Percentiles rank a stretch among this genome's conserved stretches.
Conservation (phyloP, 495 filamentous ascomycete species). For the Talaromyces borbonicus region DNA sequence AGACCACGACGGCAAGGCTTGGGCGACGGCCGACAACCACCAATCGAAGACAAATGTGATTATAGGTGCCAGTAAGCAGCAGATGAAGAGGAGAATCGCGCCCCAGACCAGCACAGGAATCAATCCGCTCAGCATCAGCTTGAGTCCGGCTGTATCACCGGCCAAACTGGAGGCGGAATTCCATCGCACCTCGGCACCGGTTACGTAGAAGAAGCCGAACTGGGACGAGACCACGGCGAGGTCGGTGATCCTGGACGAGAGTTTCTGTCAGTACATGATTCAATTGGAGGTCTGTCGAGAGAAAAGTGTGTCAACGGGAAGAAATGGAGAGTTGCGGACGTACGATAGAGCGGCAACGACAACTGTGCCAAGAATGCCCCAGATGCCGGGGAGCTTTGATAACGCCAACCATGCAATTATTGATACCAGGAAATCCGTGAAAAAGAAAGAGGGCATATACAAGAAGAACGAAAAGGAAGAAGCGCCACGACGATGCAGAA, state of each 20-base stretch:
- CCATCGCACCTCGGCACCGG: slow-evolving; percentile 20
- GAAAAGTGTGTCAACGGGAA: not conserved
- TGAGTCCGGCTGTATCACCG: slow-evolving; percentile 15
- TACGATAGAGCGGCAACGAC: not conserved
- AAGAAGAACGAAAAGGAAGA: slow-evolving; percentile 7
- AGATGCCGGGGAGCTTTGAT: not conserved
- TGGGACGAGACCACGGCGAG: slow-evolving; percentile 15
- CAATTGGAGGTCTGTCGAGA: too few relatives aligned
- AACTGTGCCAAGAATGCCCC: not conserved
- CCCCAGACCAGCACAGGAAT: slow-evolving; percentile 14
- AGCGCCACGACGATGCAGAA: slow-evolving; percentile 14
- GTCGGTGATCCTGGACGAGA: slow-evolving; percentile 8
- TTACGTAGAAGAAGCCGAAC: slow-evolving; percentile 17
- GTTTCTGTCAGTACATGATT: not conserved
- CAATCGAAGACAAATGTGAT: slow-evolving; percentile 7
- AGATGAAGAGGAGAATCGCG: slow-evolving; percentile 4
- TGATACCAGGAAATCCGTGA: slow-evolving; percentile 12
- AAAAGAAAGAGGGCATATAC: slow-evolving; percentile 19
- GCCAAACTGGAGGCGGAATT: slow-evolving; percentile 16
- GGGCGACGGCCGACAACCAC: slow-evolving; percentile 12
- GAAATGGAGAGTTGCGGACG: not conserved
- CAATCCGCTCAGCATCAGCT: slow-evolving; percentile 17
- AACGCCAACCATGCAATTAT: slow-evolving; percentile 11
- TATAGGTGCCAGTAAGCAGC: slow-evolving; percentile 11
- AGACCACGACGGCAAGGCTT: not conserved